phyloP scores from a whole-genome alignment of 495 filamentous ascomycete genomes.

The Tuber aestivum region DNA sequence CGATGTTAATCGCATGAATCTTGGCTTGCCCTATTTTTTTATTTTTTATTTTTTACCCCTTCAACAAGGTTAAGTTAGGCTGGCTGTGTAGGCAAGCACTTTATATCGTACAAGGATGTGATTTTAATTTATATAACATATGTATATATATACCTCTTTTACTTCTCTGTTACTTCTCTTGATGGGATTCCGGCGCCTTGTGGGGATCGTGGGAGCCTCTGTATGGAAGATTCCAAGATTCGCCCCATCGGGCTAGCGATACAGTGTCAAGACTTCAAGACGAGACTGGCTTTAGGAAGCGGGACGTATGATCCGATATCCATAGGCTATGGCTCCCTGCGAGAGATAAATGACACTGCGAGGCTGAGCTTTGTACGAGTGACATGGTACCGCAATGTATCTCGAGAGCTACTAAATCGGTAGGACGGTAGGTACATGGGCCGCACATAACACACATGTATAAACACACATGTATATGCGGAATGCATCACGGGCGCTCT shows the following conservation, averaged over 20 bases:
- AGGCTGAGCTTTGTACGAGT: neutral
- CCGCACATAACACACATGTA: neutral
- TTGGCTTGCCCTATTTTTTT: neutral
- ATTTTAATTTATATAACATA: too few species aligned
- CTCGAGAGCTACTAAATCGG: neutral
- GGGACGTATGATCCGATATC: neutral
- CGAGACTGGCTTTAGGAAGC: constrained; percentile 24
- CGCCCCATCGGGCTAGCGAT: constrained; percentile 10
- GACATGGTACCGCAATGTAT: neutral
- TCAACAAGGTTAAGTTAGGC: neutral
- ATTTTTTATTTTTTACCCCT: neutral
- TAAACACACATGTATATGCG: neutral
- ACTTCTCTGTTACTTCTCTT: neutral
- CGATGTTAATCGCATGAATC: constrained; percentile 1
- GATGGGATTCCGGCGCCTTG: neutral
- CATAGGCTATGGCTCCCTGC: neutral
- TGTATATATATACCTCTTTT: too few species aligned
- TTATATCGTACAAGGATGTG: neutral
- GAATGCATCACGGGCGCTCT: neutral
- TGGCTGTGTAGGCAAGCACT: neutral
- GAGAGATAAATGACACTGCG: neutral
- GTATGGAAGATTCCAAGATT: constrained; percentile 29
- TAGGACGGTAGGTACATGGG: neutral
- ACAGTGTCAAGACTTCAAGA: constrained; percentile 33
- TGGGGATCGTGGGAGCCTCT: constrained; percentile 34